phyloP scores from a whole-genome alignment of 2,329 filamentous ascomycete species.

The Teratosphaeria gauchensis region DNA sequence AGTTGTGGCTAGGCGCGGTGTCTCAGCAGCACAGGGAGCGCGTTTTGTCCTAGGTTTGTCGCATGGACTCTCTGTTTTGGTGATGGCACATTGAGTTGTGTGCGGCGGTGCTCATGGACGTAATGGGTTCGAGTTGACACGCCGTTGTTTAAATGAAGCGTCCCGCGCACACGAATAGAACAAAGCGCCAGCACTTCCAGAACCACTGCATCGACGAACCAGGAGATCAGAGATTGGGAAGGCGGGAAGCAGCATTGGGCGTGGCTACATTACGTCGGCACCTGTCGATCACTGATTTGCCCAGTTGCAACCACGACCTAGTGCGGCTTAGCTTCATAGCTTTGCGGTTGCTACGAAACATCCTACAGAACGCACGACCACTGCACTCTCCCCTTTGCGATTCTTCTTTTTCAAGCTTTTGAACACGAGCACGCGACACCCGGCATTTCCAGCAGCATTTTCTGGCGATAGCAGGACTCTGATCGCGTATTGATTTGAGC shows the following conservation, averaged over 20 bases:
- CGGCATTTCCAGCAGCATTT: neutral
- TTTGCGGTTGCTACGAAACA: neutral
- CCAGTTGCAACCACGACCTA: neutral
- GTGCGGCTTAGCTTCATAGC: neutral
- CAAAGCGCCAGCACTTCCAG: neutral
- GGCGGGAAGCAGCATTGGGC: neutral
- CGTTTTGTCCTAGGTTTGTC: neutral
- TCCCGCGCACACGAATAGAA: neutral
- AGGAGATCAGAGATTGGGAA: neutral
- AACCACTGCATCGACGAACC: neutral
- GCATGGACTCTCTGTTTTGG: neutral
- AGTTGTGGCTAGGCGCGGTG: neutral
- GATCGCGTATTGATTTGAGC: neutral
- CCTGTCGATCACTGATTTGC: neutral
- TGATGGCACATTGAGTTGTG: neutral
- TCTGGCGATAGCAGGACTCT: neutral
- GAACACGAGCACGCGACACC: neutral
- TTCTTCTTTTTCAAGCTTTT: neutral
- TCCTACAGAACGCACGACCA: neutral
- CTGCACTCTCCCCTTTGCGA: neutral
- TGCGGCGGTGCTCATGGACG: neutral
- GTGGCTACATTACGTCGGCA: neutral
- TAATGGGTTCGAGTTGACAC: neutral
- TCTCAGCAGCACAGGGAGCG: neutral
- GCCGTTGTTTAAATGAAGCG: neutral